Base-by-base conservation (phyloP, 306 rosid species). In the Psophocarpus tetragonolobus region DNA sequence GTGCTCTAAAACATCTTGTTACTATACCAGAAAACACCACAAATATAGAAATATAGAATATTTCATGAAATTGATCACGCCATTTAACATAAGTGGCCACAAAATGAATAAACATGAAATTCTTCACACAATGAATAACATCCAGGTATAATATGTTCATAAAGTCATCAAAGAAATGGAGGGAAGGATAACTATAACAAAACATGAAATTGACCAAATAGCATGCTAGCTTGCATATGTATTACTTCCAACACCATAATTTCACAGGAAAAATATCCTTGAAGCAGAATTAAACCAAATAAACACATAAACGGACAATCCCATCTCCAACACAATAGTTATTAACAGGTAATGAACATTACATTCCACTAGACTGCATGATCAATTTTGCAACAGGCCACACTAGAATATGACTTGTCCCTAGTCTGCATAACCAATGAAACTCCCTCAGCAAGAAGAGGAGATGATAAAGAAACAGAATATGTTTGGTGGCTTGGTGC, bases 11-110 rank as follows among this genome's bases (percentile, higher is more conserved):
- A 58, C 10, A 6, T 67, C 65, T 20, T 23, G 11, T 54, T 33
- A 33, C 12, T 14, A 41, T 15, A 32, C n/a, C 62, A 81, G 30
- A 70, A 41, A 70, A 79, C 35, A 44, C 23, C 62, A 64, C 21
- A 63, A 74, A 14, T 30, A 56, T 9, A 29, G 17, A 63, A 74
- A 14, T 30, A 56, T 9, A 29, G 17, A 41, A 65, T 65, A 53
- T 10, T 5, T 10, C 6, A 73, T 1, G 7, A 72, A 14, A 7
- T 2, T 48, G 42, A n/a, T 36, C 23, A 57, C 7, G 63, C 3
- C 58, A 60, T 68, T 27, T n/a, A 41, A 54, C 47, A 77, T 57
- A 27, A 68, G 20, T 2, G 56, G 38, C 27, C 36, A 54, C 58
- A 77, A 54, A 68, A 38, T 14, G n/a, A n/a, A n/a, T n/a, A n/a